These are phyloP conservation scores for Plasmodium sp. DNA, from an alignment of 169 alveolate genomes.

Conservation along the genomic window DNA sequence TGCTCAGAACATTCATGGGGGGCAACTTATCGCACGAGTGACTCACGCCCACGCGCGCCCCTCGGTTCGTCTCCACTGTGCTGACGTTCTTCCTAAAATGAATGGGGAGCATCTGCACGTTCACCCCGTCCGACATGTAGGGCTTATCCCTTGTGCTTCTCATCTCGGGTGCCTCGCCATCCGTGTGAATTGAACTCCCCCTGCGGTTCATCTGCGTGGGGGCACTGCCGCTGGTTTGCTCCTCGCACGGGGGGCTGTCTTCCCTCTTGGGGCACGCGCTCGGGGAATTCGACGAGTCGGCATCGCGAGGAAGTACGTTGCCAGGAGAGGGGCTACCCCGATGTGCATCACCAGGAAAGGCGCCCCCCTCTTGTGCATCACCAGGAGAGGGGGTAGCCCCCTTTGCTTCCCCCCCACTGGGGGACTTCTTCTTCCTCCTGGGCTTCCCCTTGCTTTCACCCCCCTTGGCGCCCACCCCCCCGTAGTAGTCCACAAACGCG, in stretches of 20 bases:
- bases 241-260: neutral
- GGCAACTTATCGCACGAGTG: neutral
- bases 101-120: neutral
- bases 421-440: neutral
- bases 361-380: too few species aligned
- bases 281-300: neutral
- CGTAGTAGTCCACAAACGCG: neutral
- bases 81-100: constrained; percentile 1
- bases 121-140: neutral
- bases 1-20: neutral
- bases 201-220: neutral
- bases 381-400: too few species aligned
- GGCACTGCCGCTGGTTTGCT: neutral
- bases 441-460: neutral
- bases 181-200: neutral
- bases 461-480: neutral
- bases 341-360: too few species aligned
- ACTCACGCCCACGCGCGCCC: neutral
- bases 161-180: neutral
- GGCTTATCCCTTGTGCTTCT: neutral
- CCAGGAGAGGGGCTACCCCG: neutral
- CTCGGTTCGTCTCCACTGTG: neutral
- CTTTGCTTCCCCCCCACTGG: neutral
- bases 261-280: neutral
- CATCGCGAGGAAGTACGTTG: neutral